Base-by-base conservation (phyloP, 176 grass and related monocot genomes). In the Puccinellia tenuiflora region DNA sequence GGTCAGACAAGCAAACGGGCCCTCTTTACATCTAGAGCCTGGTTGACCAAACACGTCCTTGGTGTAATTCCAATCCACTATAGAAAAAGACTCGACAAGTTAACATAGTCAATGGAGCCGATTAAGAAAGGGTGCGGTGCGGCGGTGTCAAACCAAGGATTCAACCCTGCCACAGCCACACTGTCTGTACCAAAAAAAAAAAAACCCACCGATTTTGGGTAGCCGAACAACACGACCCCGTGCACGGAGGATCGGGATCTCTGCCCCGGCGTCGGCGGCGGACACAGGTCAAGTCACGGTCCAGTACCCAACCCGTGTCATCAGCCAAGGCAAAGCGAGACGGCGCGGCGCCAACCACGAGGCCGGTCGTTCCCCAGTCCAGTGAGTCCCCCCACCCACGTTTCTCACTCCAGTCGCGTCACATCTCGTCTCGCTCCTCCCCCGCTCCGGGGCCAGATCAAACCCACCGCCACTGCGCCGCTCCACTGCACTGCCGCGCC, bases 231-330 rank as follows among this genome's bases (percentile, higher is more conserved):
- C 40, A 78, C 7, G 30, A 56, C 55, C 24, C 63, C 65, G 63
- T 1, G 83, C 88, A 86, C 88, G 88, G 88, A 86, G 65, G 88
- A 90, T 86, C 79, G 83, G 84, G 84, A 78, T 90, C 73, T 86
- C 35, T 83, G 79, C 20, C 77, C 62, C 40, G 71, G 63, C 20
- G 72, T 86, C 68, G 56, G 56, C 22, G 81, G 75, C 35, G 76
- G 74, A 78, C 79, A 82, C 83, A 22, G 24, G 76, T 80, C 68
- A 83, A 45, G 56, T 56, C 8, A 45, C 51, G 5, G 35, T 47
- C 53, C 7, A 35, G 38, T 26, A 46, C 2, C 4, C 33, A 34
- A 22, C 38, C 5, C 59, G 81, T 88, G 86, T 22, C 66, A 3
- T 67, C 79, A 20, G 79, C 3, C 51, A 79, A 62, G 51, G 34